These are phyloP conservation scores for Apiotrichum siamense DNA, from an alignment of 1,284 basidiomycete species.

Conservation along the genomic window DNA sequence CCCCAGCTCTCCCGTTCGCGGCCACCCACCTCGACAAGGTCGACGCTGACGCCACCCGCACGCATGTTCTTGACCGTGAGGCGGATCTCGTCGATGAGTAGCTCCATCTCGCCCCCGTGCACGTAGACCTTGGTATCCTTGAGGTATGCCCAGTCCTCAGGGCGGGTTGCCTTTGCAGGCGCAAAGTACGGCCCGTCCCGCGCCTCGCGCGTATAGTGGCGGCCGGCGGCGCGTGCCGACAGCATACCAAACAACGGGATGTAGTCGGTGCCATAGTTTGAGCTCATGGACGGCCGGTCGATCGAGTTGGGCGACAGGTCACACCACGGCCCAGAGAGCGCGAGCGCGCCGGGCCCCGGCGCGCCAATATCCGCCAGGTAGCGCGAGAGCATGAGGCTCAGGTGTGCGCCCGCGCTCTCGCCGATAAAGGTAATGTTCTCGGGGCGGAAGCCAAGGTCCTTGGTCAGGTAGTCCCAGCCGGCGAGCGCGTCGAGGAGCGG, in stretches of 20 bases:
- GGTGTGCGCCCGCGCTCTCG: constrained; percentile 18
- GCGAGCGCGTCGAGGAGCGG: constrained; percentile 20
- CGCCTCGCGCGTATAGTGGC: constrained; percentile 5
- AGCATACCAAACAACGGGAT: constrained; percentile 2
- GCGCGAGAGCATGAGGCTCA: constrained; percentile 10
- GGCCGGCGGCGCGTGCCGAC: neutral
- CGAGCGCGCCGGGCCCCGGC: constrained; percentile 1
- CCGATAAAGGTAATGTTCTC: constrained; percentile 10
- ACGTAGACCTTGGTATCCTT: constrained; percentile 6
- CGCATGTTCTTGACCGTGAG: constrained; percentile 5
- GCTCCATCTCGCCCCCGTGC: constrained; percentile 9
- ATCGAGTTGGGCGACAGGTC: constrained; percentile 1
- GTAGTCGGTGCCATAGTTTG: constrained; percentile 10
- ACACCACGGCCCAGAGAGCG: constrained; percentile 9
- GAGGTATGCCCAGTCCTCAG: constrained; percentile 4
- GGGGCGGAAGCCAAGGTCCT: constrained; percentile 10
- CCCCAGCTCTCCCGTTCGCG: too few relatives aligned
- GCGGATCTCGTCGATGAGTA: constrained; percentile 14
- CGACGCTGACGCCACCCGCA: constrained; percentile 4
- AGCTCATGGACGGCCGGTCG: neutral
- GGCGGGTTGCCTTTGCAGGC: neutral
- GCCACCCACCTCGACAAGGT: constrained; percentile 7
- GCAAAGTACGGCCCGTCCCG: constrained; percentile 6
- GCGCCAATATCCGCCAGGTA: constrained; percentile 7
- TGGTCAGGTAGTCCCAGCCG: constrained; percentile 13